Evolutionary conservation across 106 monocot genomes (phyloP).

Genomic region (Dendrobium officinale): DNA sequence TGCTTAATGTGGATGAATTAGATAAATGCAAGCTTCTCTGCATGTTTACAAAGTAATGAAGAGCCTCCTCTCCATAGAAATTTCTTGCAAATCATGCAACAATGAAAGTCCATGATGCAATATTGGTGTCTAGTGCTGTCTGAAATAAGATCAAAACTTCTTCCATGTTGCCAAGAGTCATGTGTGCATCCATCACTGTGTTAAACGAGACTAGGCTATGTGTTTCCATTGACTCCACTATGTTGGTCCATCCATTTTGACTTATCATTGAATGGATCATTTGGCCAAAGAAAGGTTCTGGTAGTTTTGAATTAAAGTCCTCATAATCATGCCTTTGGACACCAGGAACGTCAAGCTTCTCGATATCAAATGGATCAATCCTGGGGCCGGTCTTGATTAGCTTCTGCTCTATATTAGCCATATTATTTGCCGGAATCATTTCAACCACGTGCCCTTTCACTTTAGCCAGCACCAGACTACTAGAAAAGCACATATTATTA

Average conservation of each 20-base stretch:
- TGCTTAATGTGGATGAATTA: slow-evolving; percentile 48
- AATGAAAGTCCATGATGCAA: slow-evolving; percentile 58
- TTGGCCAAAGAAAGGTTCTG: slow-evolving; percentile 19
- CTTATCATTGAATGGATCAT: slow-evolving; percentile 31
- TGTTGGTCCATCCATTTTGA: slow-evolving; percentile 31
- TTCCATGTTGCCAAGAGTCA: slow-evolving; percentile 36
- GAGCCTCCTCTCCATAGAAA: slow-evolving; percentile 34
- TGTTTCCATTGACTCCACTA: slow-evolving; percentile 21
- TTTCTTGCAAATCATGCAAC: slow-evolving; percentile 39
- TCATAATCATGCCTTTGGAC: too few relatives aligned
- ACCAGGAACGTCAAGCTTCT: too few relatives aligned
- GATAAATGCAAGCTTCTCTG: slow-evolving; percentile 15
- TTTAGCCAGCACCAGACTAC: too few relatives aligned
- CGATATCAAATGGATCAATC: too few relatives aligned
- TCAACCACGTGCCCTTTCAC: too few relatives aligned
- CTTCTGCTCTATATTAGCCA: too few relatives aligned
- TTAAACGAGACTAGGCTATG: slow-evolving; percentile 64
- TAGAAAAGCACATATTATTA: too few relatives aligned
- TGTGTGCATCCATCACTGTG: slow-evolving; percentile 44
- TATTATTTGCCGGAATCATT: too few relatives aligned
- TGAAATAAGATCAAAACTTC: slow-evolving; percentile 36
- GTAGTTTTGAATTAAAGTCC: slow-evolving; percentile 1
- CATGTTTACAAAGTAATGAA: slow-evolving; percentile 45
- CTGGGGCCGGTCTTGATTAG: too few relatives aligned
- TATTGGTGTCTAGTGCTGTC: slow-evolving; percentile 37